These are phyloP conservation scores for Penicillium desertorum DNA, from an alignment of 495 filamentous ascomycete genomes.

Conservation along the genomic window DNA sequence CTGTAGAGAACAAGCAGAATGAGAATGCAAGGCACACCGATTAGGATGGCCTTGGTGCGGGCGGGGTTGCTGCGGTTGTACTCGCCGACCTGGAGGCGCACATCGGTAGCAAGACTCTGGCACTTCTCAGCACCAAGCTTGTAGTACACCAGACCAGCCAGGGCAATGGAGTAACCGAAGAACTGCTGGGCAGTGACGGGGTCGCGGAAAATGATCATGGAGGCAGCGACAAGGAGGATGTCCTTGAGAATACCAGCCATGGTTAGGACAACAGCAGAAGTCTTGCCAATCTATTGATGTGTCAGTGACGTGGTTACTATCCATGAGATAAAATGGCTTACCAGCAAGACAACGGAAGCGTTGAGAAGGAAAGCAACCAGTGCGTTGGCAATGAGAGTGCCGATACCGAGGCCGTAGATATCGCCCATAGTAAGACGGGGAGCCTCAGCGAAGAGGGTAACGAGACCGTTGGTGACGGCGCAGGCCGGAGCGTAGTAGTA, in stretches of 20 bases:
- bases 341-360: constrained; percentile 84
- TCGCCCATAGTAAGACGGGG: constrained; percentile 66
- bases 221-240: constrained; percentile 82
- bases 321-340: constrained; percentile 42
- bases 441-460: constrained; percentile 71
- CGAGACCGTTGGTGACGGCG: constrained; percentile 74
- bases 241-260: constrained; percentile 96
- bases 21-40: constrained; percentile 52
- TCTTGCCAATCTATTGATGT: constrained; percentile 80
- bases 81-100: constrained; percentile 47
- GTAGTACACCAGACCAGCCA: constrained; percentile 92
- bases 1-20: constrained; percentile 61
- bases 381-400: constrained; percentile 74
- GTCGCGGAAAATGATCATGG: constrained; percentile 83
- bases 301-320: constrained; percentile 22
- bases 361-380: constrained; percentile 80
- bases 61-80: constrained; percentile 60
- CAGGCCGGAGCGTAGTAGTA: constrained; percentile 93
- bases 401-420: constrained; percentile 67
- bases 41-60: constrained; percentile 63
- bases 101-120: constrained; percentile 64
- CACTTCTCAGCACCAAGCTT: constrained; percentile 82
- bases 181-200: constrained; percentile 78
- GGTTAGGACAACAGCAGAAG: constrained; percentile 88
- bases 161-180: constrained; percentile 92